phyloP scores from a whole-genome alignment of 768 basidiomycete species.

The Pleurotus tuoliensis region DNA sequence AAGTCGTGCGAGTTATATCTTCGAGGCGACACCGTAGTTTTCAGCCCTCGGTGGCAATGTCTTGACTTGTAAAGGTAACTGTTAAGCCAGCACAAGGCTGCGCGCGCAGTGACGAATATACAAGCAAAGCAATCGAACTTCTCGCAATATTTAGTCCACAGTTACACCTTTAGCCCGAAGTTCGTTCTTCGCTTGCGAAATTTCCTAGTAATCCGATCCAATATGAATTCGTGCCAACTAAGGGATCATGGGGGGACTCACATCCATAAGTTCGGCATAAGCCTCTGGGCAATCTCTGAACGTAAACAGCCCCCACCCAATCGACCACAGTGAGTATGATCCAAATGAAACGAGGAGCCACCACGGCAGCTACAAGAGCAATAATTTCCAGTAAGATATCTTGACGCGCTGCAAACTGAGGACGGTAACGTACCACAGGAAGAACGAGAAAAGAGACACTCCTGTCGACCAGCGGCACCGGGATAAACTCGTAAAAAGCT shows the following conservation, averaged over 20 bases:
- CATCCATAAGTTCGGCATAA: constrained; percentile 62
- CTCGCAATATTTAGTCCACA: constrained; percentile 41
- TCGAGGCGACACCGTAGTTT: too few relatives aligned
- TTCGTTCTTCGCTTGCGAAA: constrained; percentile 48
- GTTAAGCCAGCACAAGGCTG: too few relatives aligned
- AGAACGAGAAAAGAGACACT: constrained; percentile 45
- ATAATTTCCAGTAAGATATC: background rate
- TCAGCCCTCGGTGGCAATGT: too few relatives aligned
- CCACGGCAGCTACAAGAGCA: constrained; percentile 63
- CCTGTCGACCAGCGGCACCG: constrained; percentile 50
- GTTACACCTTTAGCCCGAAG: constrained; percentile 55
- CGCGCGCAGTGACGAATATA: too few relatives aligned
- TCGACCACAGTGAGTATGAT: constrained; percentile 71
- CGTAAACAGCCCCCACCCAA: constrained; percentile 71
- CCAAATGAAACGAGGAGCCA: constrained; percentile 80
- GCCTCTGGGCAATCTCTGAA: constrained; percentile 80
- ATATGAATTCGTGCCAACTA: too few relatives aligned
- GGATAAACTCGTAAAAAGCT: constrained; percentile 48
- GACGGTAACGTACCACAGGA: constrained; percentile 47
- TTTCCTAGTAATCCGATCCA: constrained; percentile 40
- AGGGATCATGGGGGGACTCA: constrained; percentile 29
- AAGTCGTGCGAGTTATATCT: too few relatives aligned
- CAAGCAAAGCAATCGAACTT: too few relatives aligned
- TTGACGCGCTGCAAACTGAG: background rate
- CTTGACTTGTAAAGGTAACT: too few relatives aligned